These are phyloP conservation scores for Ustilago xerochloae DNA, from an alignment of 1,284 basidiomycete species.

Conservation along the genomic window DNA sequence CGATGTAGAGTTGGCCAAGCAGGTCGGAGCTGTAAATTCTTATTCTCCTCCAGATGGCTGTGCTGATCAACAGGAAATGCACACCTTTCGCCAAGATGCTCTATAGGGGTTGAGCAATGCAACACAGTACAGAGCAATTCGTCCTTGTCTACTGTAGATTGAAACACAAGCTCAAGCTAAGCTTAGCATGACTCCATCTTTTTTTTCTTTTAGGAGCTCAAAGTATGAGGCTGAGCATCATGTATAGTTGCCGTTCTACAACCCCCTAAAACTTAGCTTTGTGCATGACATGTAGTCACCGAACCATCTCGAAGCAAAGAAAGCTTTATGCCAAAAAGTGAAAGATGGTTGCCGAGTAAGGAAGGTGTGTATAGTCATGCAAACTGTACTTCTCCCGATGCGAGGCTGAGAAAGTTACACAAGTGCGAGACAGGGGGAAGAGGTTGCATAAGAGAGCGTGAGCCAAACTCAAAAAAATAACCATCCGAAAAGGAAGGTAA, in stretches of 20 bases:
- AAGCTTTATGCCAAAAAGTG: neutral
- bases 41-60: too few species aligned
- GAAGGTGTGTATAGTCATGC: neutral
- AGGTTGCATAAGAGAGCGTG: too few species aligned
- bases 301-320: too few species aligned
- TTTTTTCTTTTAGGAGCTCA: neutral
- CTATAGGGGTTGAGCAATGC: too few species aligned
- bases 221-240: neutral
- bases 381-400: neutral
- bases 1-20: constrained; percentile 29
- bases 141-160: neutral
- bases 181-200: neutral
- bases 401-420: neutral
- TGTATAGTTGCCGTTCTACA: neutral
- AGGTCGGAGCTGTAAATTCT: constrained; percentile 17
- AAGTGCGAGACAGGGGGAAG: constrained; percentile 12
- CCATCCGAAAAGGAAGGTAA: too few species aligned
- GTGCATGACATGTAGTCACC: too few species aligned
- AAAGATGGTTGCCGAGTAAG: neutral
- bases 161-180: too few species aligned
- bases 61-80: too few species aligned
- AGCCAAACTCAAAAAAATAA: constrained; percentile 1
- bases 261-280: too few species aligned
- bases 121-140: neutral
- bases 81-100: too few species aligned